Evolutionary conservation across 345 rosid genomes (phyloP), one percentile per base, ranked within the genome.

Genomic region (Linum usitatissimum): DNA sequence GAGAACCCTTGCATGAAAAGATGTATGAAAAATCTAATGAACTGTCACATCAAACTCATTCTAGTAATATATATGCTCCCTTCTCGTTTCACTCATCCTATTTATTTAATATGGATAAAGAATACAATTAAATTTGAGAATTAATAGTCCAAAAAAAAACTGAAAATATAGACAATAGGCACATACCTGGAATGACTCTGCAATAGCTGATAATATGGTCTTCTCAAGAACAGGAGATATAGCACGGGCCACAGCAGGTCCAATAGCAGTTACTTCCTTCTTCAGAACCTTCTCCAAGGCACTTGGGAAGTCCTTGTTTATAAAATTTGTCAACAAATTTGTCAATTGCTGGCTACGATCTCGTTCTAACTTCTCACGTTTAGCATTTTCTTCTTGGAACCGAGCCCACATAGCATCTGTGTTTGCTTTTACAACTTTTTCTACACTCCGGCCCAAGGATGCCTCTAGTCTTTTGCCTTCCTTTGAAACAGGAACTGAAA

Each of bases 121-220:
- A 15, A 45, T 45, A 45, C 10, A 45, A 9, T 6, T 45, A 45
- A 15, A 45, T 1, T 4, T 15, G 13, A 45, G 15, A 13, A 45
- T 45, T 45, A 15, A 45, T 45, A 10, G 3, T 45, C 17, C 51
- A 45, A 45, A 13, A 9, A 9, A 45, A 45, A 15, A 7, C 51
- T 45, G 51, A 45, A 45, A 15, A 9, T 15, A 45, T 45, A 17
- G 30, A 55, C 34, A 55, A 18, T 17, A 66, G 23, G 51, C 20
- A 54, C 31, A 31, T 28, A 72, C 76, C 76, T 68, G 76, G 76
- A 72, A 72, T n/a, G 72, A 68, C 76, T 68, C 76, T 59, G 69
- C 55, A 60, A 72, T 60, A 42, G 66, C 68, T 59, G 66, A 63
- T 18, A 71, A 59, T 55, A 72, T 58, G 55, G 55, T 51, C 68